A percentile compares a stretch with the other conserved stretches of the same genome.
Conservation (phyloP, 495 filamentous ascomycete species). For the Tuber brumale region DNA sequence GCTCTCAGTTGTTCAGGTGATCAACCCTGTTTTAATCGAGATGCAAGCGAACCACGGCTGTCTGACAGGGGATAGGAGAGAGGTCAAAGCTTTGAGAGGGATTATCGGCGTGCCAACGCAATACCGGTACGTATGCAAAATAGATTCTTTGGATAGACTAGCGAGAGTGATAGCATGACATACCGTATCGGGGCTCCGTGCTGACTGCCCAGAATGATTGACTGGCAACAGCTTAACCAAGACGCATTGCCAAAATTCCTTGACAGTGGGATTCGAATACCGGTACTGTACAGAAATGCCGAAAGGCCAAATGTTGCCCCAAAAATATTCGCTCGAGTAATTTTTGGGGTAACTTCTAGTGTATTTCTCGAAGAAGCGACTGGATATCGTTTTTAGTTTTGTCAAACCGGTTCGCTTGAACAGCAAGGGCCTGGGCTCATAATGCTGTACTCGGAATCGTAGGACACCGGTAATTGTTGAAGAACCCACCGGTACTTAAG, state of each 20-base stretch:
- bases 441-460: neutral
- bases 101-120: neutral
- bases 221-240: neutral
- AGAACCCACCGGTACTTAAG: neutral
- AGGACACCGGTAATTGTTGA: neutral
- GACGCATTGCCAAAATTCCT: neutral
- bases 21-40: conserved; percentile 32
- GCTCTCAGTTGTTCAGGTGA: conserved; percentile 35
- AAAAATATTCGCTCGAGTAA: neutral
- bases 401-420: neutral
- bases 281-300: neutral
- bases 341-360: neutral
- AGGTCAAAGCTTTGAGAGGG: conserved; percentile 34
- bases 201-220: neutral
- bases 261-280: neutral
- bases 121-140: neutral
- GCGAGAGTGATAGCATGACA: neutral
- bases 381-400: neutral
- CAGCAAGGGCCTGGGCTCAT: neutral
- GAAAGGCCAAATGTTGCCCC: neutral
- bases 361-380: neutral
- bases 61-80: conserved; percentile 36
- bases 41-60: conserved; percentile 38
- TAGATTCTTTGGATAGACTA: neutral
- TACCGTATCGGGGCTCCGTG: neutral